Conservation (phyloP, 305 asterid species). For the Solanum hybrid region DNA sequence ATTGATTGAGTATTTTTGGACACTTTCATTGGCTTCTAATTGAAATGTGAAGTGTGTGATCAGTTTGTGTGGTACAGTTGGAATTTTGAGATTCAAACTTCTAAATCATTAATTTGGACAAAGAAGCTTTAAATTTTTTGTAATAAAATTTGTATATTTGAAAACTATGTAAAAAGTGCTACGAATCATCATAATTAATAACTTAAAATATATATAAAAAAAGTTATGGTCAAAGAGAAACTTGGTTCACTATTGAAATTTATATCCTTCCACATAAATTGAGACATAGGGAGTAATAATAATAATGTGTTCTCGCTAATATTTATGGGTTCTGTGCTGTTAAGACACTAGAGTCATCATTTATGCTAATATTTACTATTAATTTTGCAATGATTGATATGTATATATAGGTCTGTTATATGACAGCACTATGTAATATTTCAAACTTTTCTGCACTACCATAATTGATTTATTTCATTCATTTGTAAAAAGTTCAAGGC, state of each 20-base stretch:
- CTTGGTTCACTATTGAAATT: not conserved
- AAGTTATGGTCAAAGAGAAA: not conserved
- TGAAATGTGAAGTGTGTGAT: not conserved
- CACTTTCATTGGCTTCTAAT: not conserved
- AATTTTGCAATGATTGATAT: not conserved
- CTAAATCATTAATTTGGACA: not conserved
- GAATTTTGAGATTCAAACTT: not conserved
- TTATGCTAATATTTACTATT: not conserved
- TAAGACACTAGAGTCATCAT: not conserved
- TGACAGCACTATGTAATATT: not conserved
- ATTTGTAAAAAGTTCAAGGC: not conserved
- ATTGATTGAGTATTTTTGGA: not conserved
- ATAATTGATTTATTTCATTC: not conserved
- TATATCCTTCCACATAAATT: not conserved
- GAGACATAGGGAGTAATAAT: not conserved
- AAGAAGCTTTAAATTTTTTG: not conserved
- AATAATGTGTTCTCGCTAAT: not conserved
- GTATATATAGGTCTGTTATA: not conserved
- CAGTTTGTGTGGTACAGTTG: not conserved
- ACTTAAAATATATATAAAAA: not conserved
- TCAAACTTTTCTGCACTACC: not conserved
- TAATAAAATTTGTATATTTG: not conserved
- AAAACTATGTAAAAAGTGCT: not conserved
- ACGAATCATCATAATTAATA: not conserved
- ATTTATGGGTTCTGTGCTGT: not conserved